Base-by-base conservation (phyloP, 2,329 filamentous ascomycete species). In the Sporothrix protearum region DNA sequence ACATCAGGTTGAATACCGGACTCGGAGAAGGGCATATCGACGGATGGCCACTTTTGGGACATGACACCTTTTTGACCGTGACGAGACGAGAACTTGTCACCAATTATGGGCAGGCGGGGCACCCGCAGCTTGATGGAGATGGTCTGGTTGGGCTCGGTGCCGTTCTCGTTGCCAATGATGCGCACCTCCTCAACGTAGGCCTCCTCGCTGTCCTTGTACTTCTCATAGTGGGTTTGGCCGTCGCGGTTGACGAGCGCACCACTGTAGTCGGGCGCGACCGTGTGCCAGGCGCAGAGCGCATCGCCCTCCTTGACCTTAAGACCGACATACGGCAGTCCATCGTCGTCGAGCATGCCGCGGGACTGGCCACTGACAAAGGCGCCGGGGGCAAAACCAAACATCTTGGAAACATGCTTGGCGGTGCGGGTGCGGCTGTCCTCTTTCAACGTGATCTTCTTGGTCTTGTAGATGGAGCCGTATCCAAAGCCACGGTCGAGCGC, bases 51-150 rank as follows among this genome's bases (percentile, higher is more conserved):
- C 80, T 97, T 96, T 80, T 98, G 95, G 22, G 94, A 97, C 78
- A 88, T 91, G 68, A 98, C 96, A 89, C 96, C 96, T 83, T 99
- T 99, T 80, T 99, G 96, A 73, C 96, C 96, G 85, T 99, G 96
- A 74, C 96, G 91, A 64, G 96, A 99, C 12, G 96, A 98, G 84
- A 99, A 99, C 82, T 99, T 99, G 86, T 99, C 96, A 80, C 96
- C 96, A 73, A 99, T 97, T 76, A 97, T 87, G 7, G 96, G 96
- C 22, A 92, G 90, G 77, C 96, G 91, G 53, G 96, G 95, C 74
- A 98, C 87, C 47, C 96, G 92, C 77, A 97, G 91, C 82, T 97
- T 98, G 84, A 99, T 88, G 73, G 93, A 96, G 76, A 99, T 86
- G 16, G 91, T 91, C 82, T 98, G 95, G 75, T 91, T 89, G 2